Evolutionary conservation across 164 flowering plant species (phyloP).

Genomic region (Dillenia suffruticosa): DNA sequence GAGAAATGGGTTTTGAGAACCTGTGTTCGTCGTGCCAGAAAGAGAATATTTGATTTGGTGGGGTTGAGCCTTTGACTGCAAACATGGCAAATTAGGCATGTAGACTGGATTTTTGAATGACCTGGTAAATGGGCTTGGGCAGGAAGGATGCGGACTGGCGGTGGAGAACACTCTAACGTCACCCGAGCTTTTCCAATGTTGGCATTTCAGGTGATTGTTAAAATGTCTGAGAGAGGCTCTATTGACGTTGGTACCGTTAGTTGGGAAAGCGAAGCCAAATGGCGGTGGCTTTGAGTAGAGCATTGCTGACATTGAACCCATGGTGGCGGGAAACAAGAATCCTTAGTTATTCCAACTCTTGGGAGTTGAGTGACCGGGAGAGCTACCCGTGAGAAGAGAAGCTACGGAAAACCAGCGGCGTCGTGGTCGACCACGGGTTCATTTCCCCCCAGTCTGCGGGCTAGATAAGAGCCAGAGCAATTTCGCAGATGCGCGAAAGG

Average conservation of each 20-base stretch:
- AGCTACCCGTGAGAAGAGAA: too few species aligned
- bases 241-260: not conserved
- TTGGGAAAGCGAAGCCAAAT: conserved; percentile 3
- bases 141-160: too few species aligned
- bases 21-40: conserved; percentile 6
- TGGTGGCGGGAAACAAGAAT: not conserved
- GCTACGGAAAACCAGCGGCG: too few species aligned
- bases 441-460: too few species aligned
- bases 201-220: conserved; percentile 28
- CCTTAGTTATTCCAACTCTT: too few species aligned
- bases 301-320: conserved; percentile 27
- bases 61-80: conserved; percentile 4
- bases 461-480: too few species aligned
- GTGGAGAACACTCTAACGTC: too few species aligned
- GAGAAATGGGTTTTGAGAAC: conserved; percentile 22
- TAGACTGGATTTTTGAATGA: not conserved
- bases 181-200: too few species aligned
- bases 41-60: not conserved
- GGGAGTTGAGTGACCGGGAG: too few species aligned
- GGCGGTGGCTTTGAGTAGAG: conserved; percentile 24
- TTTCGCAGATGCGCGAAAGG: too few species aligned
- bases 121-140: conserved; percentile 4
- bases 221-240: conserved; percentile 31
- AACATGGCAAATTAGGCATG: too few species aligned
- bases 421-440: too few species aligned